Conservation (phyloP, 208 protist genomes). For the Leishmania martiniquensis region DNA sequence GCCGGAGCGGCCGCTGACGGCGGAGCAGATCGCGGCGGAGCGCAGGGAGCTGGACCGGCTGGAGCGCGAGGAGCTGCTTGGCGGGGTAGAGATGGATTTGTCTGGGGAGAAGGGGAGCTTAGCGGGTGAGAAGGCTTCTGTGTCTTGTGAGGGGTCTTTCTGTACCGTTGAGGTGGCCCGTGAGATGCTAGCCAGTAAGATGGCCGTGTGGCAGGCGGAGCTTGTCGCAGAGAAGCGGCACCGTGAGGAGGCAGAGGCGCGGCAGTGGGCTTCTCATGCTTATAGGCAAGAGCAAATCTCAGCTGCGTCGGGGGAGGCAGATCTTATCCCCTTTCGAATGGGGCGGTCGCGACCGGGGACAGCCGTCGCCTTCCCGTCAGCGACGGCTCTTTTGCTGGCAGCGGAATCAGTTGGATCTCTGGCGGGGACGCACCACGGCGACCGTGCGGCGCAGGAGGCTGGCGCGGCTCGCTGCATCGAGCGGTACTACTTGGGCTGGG, state of each 20-base stretch:
- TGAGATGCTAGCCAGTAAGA: slow-evolving; percentile 16
- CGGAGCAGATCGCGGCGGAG: slow-evolving; percentile 11
- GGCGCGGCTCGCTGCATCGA: slow-evolving; percentile 17
- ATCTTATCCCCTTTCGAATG: slow-evolving; percentile 33
- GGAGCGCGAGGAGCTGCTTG: background rate
- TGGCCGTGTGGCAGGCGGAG: slow-evolving; percentile 26
- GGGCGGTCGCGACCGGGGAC: slow-evolving; percentile 18
- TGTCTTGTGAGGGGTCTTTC: background rate
- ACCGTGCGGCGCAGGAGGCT: slow-evolving; percentile 15
- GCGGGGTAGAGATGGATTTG: background rate
- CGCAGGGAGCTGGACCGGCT: background rate
- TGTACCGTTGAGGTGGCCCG: background rate
- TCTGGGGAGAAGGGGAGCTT: background rate
- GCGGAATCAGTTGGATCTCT: background rate
- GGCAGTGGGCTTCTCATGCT: slow-evolving; percentile 35
- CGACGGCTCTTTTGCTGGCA: background rate
- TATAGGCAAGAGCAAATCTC: slow-evolving; percentile 58
- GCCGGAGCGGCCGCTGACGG: slow-evolving; percentile 1
- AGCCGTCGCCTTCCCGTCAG: background rate
- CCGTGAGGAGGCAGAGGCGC: slow-evolving; percentile 25
- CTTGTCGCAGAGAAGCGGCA: slow-evolving; percentile 17
- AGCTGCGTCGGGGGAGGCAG: slow-evolving; percentile 33
- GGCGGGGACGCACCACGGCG: slow-evolving; percentile 4
- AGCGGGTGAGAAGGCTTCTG: background rate
- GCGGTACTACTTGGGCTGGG: slow-evolving; percentile 7